Conservation (phyloP, 257 asterid genomes). For the Mentha longifolia region DNA sequence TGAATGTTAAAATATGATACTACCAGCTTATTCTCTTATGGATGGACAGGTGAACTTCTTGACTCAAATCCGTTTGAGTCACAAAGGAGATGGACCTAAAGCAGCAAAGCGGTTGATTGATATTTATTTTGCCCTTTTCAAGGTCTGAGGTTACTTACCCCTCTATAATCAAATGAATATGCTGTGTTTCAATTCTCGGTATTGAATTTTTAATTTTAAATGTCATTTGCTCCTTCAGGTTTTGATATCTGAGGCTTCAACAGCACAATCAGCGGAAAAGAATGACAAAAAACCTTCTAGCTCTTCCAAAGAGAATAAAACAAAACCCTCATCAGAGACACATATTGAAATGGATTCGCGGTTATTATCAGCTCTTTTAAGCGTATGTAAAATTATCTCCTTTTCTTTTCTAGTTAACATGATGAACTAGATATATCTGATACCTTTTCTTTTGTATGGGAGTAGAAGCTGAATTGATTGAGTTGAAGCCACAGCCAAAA, state of each 20-base stretch:
- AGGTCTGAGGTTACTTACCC: conserved; percentile 46
- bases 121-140: conserved; percentile 91
- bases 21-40: conserved; percentile 28
- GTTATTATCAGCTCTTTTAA: conserved; percentile 77
- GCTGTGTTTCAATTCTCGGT: background rate
- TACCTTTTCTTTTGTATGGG: background rate
- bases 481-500: background rate
- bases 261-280: conserved; percentile 42
- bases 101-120: conserved; percentile 91
- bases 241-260: conserved; percentile 73
- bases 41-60: conserved; percentile 76
- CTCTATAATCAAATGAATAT: background rate
- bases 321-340: conserved; percentile 49
- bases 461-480: background rate
- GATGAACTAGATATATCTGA: conserved; percentile 8
- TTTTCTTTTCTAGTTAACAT: conserved; percentile 24
- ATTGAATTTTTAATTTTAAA: conserved; percentile 18
- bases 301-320: conserved; percentile 52
- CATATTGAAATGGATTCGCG: conserved; percentile 98
- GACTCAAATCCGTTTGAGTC: conserved; percentile 84
- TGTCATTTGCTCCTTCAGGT: conserved; percentile 51
- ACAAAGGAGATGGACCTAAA: conserved; percentile 91
- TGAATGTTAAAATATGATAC: conserved; percentile 4
- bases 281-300: conserved; percentile 44
- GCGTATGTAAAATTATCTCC: conserved; percentile 53